phyloP scores from a whole-genome alignment of 1,284 basidiomycete species.

The Leccinum holopus region DNA sequence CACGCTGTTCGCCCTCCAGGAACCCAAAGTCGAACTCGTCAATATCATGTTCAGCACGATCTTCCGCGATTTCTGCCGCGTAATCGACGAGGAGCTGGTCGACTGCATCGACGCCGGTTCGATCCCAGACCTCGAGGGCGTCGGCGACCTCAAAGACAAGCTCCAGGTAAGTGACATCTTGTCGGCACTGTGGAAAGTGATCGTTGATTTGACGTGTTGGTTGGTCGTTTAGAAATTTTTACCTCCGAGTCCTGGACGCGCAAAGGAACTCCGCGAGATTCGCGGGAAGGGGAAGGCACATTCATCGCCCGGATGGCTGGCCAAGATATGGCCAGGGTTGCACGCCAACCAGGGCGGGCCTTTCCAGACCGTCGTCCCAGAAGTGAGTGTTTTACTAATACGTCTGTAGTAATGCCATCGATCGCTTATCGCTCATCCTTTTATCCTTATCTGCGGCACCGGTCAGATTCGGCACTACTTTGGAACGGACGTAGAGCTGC shows the following conservation, averaged over 20 bases:
- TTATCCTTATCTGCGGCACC: not conserved
- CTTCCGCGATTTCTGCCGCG: no score
- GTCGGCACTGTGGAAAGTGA: not conserved
- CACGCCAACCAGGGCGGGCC: slow-evolving; percentile 25
- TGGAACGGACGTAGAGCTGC: slow-evolving; percentile 21
- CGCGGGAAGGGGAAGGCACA: not conserved
- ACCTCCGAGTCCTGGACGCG: slow-evolving; percentile 15
- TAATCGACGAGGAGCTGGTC: slow-evolving; percentile 17
- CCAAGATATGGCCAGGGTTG: slow-evolving; percentile 23
- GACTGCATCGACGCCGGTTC: slow-evolving; percentile 21
- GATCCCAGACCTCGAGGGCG: slow-evolving; percentile 15
- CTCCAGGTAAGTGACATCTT: slow-evolving; percentile 12
- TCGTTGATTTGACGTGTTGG: not conserved
- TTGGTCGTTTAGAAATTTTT: slow-evolving; percentile 17
- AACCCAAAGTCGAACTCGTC: no score
- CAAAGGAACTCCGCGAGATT: slow-evolving; percentile 16
- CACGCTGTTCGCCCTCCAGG: no score
- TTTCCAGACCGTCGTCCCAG: slow-evolving; percentile 23
- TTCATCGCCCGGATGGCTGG: slow-evolving; percentile 17
- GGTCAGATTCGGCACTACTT: slow-evolving; percentile 23
- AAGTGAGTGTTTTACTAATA: slow-evolving; percentile 9
- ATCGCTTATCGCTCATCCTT: not conserved
- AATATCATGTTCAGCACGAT: no score
- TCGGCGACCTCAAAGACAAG: slow-evolving; percentile 16
- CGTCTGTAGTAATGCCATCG: not conserved